These are phyloP conservation scores for Zangia roseola DNA, from an alignment of 768 basidiomycete species.

Conservation along the genomic window DNA sequence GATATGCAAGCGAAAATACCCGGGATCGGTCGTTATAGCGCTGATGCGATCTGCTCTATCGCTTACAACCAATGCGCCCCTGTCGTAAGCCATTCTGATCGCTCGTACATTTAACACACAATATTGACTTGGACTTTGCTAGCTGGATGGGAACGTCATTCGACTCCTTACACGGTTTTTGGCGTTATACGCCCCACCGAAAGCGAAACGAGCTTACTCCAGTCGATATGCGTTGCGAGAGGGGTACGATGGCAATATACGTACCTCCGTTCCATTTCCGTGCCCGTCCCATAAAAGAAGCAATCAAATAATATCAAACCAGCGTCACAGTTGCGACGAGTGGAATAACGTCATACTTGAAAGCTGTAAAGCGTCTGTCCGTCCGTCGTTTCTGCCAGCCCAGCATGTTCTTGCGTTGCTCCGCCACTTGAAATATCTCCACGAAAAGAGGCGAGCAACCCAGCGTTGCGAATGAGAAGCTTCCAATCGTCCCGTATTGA, in stretches of 20 bases:
- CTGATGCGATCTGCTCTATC: constrained; percentile 82
- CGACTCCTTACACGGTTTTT: constrained; percentile 81
- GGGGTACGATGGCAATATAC: constrained; percentile 15
- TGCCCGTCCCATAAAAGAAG: constrained; percentile 90
- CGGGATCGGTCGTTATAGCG: constrained; percentile 87
- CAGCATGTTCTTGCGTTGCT: constrained; percentile 56
- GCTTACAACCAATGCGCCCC: constrained; percentile 83
- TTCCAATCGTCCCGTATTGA: constrained; percentile 75
- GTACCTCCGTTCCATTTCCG: constrained; percentile 92
- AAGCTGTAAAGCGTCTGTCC: constrained; percentile 78
- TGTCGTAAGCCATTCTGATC: constrained; percentile 55
- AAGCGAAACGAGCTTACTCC: constrained; percentile 75
- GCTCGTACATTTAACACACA: not conserved
- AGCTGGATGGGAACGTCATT: constrained; percentile 92
- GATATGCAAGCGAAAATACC: constrained; percentile 83
- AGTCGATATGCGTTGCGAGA: no score
- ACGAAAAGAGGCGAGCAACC: constrained; percentile 82
- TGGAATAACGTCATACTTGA: constrained; percentile 48
- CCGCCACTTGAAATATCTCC: constrained; percentile 22
- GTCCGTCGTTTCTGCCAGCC: constrained; percentile 72
- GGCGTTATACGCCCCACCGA: constrained; percentile 79
- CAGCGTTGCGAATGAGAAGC: constrained; percentile 66
- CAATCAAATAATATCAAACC: constrained; percentile 21
- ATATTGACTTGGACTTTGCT: constrained; percentile 1
- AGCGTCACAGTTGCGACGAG: not conserved